phyloP scores from a whole-genome alignment of 1,284 basidiomycete species.

The Ceratobasidium sp. region DNA sequence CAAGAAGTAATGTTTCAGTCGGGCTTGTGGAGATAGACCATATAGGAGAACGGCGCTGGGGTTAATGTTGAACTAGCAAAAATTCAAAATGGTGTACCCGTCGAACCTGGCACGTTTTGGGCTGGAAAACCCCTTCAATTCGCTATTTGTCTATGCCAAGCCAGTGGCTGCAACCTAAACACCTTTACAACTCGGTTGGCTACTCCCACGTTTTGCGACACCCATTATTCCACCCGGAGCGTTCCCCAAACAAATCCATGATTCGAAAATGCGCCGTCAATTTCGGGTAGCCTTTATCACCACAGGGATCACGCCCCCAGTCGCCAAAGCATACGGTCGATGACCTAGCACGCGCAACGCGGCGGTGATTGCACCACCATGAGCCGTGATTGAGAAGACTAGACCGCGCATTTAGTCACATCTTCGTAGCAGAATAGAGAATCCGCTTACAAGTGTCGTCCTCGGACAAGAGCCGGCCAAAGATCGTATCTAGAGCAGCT shows the following conservation, averaged over 20 bases:
- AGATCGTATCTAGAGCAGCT: constrained; percentile 72
- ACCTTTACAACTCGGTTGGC: not conserved
- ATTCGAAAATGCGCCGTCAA: not conserved
- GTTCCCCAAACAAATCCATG: no score
- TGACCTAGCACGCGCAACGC: constrained; percentile 64
- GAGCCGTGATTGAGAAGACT: constrained; percentile 76
- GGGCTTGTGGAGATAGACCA: not conserved
- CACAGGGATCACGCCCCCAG: constrained; percentile 63
- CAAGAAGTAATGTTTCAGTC: constrained; percentile 61
- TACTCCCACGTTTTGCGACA: not conserved
- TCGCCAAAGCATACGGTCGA: constrained; percentile 63
- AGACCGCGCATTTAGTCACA: not conserved
- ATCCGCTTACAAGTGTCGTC: constrained; percentile 63
- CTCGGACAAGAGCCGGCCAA: constrained; percentile 59
- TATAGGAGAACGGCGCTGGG: no score
- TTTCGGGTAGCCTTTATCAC: constrained; percentile 15
- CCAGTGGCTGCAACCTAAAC: not conserved
- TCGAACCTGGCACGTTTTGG: not conserved
- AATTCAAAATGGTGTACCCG: no score
- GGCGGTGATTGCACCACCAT: constrained; percentile 70
- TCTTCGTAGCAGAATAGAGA: not conserved
- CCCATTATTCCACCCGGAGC: not conserved
- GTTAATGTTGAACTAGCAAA: no score
- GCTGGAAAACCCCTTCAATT: not conserved
- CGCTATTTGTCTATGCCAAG: not conserved